Evolutionary conservation across 2,329 filamentous ascomycete species (phyloP), one percentile per base, ranked within the genome.

Genomic region (Apiospora arundinis): DNA sequence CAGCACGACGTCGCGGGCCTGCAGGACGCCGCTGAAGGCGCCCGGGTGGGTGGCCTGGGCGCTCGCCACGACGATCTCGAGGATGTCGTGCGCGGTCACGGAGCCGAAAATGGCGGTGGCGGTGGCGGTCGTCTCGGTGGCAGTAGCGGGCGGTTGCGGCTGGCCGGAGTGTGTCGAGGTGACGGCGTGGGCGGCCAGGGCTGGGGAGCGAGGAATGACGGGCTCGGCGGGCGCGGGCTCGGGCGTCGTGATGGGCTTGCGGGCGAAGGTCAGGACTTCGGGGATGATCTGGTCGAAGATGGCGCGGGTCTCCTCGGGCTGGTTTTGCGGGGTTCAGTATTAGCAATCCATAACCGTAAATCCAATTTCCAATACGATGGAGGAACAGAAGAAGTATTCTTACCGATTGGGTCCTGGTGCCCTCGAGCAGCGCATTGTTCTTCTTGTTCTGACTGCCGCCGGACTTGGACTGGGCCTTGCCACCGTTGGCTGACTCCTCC

Each of bases 71-170:
- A 85, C 75, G 32, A 75, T 67, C 32, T 75, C 74, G 2, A 81
- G 76, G 49, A 86, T 77, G 75, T 85, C 82, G 69, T 68, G 73
- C 65, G 76, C 73, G 32, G 83, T 82, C 8, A 85, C 84, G 68
- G 84, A 85, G 52, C 84, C 84, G 74, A 82, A 85, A 71, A 86
- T 85, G 72, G 80, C 70, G 37, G 72, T 66, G 14, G 71, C 37
- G 37, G 73, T 69, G n/a, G 69, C 44, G 44, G 73, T 71, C 16
- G 75, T 46, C 3, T 60, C 4, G 11, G 68, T 7, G 74, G 71
- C n/a, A n/a, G n/a, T n/a, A n/a, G n/a, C n/a, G 25, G 75, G 42
- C 9, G 68, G 42, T 25, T 69, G 69, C 28, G 44, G 40, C 37
- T 71, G 69, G 8, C 46, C 46, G 0, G 46, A 23, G n/a, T n/a